phyloP scores from a whole-genome alignment of 225 moss, liverwort and hornwort genomes.

The Rhytidiadelphus loreus region DNA sequence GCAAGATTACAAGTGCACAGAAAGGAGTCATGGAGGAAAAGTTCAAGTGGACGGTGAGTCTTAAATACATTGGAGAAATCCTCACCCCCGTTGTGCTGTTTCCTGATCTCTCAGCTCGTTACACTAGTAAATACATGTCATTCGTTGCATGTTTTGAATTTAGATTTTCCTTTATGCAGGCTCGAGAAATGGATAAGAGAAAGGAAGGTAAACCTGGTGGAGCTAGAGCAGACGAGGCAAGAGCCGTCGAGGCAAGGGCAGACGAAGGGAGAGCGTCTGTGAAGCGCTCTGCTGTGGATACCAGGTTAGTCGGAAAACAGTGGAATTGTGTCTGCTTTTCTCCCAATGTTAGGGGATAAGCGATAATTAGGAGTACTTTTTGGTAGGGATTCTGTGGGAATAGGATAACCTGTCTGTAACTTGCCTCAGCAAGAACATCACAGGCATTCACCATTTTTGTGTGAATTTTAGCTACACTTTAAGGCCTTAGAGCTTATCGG shows the following conservation, averaged over 20 bases:
- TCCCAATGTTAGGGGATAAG: neutral
- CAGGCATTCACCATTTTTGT: neutral
- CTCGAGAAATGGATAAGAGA: constrained; percentile 85
- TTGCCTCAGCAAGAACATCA: neutral
- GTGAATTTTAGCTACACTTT: neutral
- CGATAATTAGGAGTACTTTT: neutral
- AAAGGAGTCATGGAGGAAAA: constrained; percentile 88
- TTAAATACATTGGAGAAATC: neutral
- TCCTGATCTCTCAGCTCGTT: neutral
- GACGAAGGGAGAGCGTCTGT: constrained; percentile 55
- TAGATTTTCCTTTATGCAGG: constrained; percentile 1
- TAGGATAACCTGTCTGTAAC: neutral
- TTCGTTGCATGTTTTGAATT: neutral
- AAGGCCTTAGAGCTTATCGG: neutral
- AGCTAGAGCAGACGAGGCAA: constrained; percentile 44
- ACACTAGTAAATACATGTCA: neutral
- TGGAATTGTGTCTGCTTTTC: constrained; percentile 6
- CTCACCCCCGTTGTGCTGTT: neutral
- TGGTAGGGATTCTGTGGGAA: neutral
- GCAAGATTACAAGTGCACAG: constrained; percentile 73
- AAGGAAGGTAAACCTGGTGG: constrained; percentile 79
- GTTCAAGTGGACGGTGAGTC: constrained; percentile 91
- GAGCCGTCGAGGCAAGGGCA: constrained; percentile 39
- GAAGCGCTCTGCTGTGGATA: constrained; percentile 57
- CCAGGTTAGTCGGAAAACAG: constrained; percentile 28